Evolutionary conservation across 257 asterid genomes (phyloP), one percentile per base, ranked within the genome.

Genomic region (Solanum pinnatisectum): DNA sequence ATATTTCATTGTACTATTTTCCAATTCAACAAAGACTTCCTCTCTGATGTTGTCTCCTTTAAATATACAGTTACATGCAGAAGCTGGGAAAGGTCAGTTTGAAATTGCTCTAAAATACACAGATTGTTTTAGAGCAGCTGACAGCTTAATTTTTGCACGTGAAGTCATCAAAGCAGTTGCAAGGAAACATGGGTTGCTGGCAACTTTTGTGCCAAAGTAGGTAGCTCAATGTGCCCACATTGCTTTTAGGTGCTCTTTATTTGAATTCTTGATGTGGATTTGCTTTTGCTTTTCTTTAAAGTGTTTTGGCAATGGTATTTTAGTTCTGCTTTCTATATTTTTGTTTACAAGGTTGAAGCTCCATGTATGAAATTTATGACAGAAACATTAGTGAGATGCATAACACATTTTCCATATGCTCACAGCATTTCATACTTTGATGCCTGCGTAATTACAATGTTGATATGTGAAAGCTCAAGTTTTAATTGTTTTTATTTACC

Each of bases 181-280:
- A 86, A 92, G 98, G 91, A 96, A 95, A 88, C 95, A 95, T 89
- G 96, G 98, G 73, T 76, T 96, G 84, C 84, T 95, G 91, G 99
- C 98, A 10, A 96, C 98, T 85, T 96, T 96, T 93, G 91, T 95
- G 86, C 99, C 99, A 8, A 96, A 96, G 98, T 96, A 93, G 79
- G 96, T 92, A 86, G 72, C 85, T 82, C 27, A 86, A 52, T 59
- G 42, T 65, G 33, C 40, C 5, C 77, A 32, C 30, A 40, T 23
- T 65, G 40, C 37, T 35, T 84, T 39, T 52, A 2, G 87, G 36
- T 37, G n/a, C 87, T 6, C 63, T 35, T 6, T 32, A n/a, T 60
- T 60, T 22, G 12, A 83, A 18, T 52, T 83, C 42, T 49, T 16
- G 33, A 35, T 52, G 72, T 4, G 18, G 46, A 52, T 49, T 56